Percentiles rank a stretch among this genome's conserved stretches.
phyloP scores from a whole-genome alignment of 2,329 filamentous ascomycete species.

The Diaporthe batatas region DNA sequence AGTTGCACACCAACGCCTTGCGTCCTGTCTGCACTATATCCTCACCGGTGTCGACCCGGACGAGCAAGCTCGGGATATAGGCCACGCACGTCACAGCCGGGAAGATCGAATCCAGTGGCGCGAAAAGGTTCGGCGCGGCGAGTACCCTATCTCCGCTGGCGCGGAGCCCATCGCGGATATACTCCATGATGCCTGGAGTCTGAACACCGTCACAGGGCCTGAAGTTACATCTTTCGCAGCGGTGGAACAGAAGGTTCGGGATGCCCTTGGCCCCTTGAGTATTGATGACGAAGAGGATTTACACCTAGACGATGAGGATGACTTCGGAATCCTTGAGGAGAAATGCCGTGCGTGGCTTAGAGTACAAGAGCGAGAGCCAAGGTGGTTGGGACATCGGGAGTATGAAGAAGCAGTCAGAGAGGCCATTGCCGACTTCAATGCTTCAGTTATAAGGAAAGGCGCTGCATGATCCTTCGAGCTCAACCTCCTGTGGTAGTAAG shows the following conservation, averaged over 20 bases:
- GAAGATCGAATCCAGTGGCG: not conserved
- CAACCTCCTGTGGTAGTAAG: no score
- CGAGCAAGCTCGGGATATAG: not conserved
- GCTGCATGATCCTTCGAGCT: not conserved
- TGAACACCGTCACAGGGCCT: not conserved
- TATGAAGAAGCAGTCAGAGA: not conserved
- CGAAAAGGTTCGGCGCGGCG: not conserved
- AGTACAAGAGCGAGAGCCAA: not conserved
- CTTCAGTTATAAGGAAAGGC: not conserved
- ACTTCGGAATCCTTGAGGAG: not conserved
- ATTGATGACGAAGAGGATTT: not conserved
- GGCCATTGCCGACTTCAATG: not conserved
- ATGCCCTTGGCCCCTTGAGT: not conserved
- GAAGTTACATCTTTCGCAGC: not conserved
- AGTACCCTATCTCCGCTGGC: not conserved
- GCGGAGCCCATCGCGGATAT: not conserved
- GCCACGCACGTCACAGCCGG: not conserved
- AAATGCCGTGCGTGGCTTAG: not conserved
- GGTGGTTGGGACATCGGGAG: not conserved
- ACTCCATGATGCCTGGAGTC: not conserved
- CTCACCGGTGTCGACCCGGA: constrained; percentile 11
- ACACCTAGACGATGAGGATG: not conserved
- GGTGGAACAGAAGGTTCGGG: not conserved
- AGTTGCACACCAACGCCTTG: constrained; percentile 10
- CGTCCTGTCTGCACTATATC: constrained; percentile 20